phyloP scores from a whole-genome alignment of 2,329 filamentous ascomycete species.

The Hortaea sp. region DNA sequence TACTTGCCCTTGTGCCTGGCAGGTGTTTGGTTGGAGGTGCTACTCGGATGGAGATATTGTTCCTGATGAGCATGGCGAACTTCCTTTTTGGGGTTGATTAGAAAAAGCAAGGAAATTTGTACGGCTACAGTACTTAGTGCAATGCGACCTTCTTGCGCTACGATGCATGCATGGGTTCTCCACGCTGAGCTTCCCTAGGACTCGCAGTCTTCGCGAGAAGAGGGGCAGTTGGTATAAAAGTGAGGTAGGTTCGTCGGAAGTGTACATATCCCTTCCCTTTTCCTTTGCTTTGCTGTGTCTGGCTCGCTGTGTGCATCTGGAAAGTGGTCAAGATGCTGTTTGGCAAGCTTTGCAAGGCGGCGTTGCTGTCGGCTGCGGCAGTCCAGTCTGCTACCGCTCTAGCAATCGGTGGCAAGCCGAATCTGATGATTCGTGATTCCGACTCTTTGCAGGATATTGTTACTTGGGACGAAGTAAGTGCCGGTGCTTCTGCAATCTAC shows the following conservation, averaged over 20 bases:
- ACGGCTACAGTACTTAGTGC: neutral
- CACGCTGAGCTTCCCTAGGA: neutral
- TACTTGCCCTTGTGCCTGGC: neutral
- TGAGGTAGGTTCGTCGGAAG: neutral
- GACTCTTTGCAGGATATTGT: conserved; percentile 48
- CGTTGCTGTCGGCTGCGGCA: conserved; percentile 14
- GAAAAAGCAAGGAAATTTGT: neutral
- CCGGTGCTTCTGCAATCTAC: neutral
- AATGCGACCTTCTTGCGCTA: neutral
- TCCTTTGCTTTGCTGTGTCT: neutral
- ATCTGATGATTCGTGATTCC: conserved; percentile 36
- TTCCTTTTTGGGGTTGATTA: too few species aligned
- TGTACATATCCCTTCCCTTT: neutral
- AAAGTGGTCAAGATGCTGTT: conserved; percentile 15
- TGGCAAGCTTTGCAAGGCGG: conserved; percentile 13
- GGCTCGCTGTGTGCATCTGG: neutral
- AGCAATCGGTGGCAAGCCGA: conserved; percentile 40
- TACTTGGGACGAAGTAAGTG: conserved; percentile 49
- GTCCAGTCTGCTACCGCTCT: conserved; percentile 27
- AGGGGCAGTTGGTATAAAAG: neutral
- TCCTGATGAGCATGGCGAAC: conserved; percentile 9
- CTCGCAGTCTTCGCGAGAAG: neutral
- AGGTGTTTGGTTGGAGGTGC: conserved; percentile 1
- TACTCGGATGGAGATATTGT: neutral
- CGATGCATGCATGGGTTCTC: neutral